Percentiles rank a stretch among this genome's conserved stretches.
Evolutionary conservation across 23 red algal genomes (phyloP).

Genomic region (Cyanidioschyzon merolae): DNA sequence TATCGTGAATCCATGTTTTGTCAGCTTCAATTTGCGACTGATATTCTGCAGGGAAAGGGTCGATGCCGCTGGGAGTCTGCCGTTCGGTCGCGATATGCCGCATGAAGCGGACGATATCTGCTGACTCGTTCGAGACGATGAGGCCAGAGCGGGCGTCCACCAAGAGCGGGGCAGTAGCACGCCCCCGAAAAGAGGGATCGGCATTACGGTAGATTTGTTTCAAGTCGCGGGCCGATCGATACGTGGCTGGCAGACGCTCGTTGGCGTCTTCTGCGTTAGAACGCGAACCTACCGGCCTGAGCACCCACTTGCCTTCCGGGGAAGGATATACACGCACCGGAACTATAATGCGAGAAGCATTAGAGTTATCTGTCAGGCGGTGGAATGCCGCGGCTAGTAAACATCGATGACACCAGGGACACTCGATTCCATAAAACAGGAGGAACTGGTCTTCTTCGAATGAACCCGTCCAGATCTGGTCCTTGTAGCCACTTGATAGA

Average conservation of each 20-base stretch:
- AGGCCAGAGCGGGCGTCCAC: constrained; percentile 20
- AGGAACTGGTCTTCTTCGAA: constrained; percentile 14
- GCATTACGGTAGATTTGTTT: constrained; percentile 34
- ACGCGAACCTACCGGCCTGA: neutral
- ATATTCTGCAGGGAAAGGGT: neutral
- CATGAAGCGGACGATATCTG: constrained; percentile 59
- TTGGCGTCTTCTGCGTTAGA: neutral
- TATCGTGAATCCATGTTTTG: constrained; percentile 20
- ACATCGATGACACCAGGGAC: constrained; percentile 75
- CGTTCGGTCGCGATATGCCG: neutral
- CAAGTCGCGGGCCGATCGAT: neutral
- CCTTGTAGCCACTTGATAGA: neutral
- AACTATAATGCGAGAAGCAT: constrained; percentile 19
- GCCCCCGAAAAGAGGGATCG: constrained; percentile 33
- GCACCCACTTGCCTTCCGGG: constrained; percentile 44
- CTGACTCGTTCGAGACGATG: constrained; percentile 69
- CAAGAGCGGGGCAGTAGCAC: constrained; percentile 70
- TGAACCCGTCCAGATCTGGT: neutral
- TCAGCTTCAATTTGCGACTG: constrained; percentile 32
- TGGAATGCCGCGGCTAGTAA: constrained; percentile 50
- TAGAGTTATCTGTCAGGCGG: neutral
- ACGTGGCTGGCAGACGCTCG: neutral
- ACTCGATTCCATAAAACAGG: constrained; percentile 61
- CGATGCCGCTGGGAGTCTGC: neutral
- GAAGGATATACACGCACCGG: constrained; percentile 17